Base-by-base conservation (phyloP, 495 filamentous ascomycete genomes). In the Hypoxylon crocopeplum region DNA sequence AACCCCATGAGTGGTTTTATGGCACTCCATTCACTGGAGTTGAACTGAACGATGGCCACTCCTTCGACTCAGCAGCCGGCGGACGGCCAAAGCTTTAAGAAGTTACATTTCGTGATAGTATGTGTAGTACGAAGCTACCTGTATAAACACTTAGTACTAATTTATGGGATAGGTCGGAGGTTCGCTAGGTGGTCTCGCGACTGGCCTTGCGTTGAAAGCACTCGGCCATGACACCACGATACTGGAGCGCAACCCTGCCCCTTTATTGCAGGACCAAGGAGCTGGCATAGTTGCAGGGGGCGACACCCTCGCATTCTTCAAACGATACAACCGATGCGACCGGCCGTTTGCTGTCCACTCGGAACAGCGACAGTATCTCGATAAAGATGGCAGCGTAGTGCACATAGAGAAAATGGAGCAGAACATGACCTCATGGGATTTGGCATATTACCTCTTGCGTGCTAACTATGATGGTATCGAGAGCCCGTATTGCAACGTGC, bases 391-490 rank as follows among this genome's bases (percentile, higher is more conserved):
- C 20, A 69, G 72, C 10, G 48, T 77, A 7, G 70, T 82, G 21
- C 71, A 78, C 51, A 62, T 67, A 29, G 72, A 76, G 30, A 69
- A 72, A n/a, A 68, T 64, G 44, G 61, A 38, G 19, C 77, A 81
- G 59, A 71, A 73, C 48, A 81, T 78, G 75, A 78, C 75, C 5
- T 80, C 75, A 36, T 86, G 83, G 82, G 82, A 84, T 56, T 41
- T 83, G 34, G 62, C 79, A 10, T 86, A 85, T 51, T 72, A 79
- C 62, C 44, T 82, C 5, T 64, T 85, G 61, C 69, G 84, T 33
- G 81, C 80, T 17, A 82, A 81, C 63, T 83, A 80, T 61, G 84
- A 86, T 70, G 77, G 78, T 2, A 66, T 79, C 10, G 64, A 78
- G 21, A 79, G 72, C 54, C 54, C 61, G 1, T 84, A 82, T 62